A percentile compares a stretch with the other conserved stretches of the same genome.
phyloP scores from a whole-genome alignment of 2,329 filamentous ascomycete species.

The Neocucurbitaria cava region DNA sequence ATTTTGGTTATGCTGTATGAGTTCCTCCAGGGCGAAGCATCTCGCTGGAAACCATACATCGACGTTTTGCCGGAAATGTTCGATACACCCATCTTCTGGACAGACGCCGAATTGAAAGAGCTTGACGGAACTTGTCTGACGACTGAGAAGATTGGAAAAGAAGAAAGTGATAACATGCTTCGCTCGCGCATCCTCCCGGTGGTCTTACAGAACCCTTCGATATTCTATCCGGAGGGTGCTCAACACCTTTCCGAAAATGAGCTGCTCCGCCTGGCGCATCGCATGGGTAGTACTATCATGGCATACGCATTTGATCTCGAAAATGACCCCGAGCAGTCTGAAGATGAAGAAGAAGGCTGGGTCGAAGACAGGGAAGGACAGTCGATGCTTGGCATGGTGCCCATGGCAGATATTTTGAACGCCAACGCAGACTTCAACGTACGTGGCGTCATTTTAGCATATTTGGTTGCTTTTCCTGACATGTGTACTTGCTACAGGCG shows the following conservation, averaged over 20 bases:
- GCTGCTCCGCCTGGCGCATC: constrained; percentile 27
- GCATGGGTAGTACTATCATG: constrained; percentile 33
- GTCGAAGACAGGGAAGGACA: constrained; percentile 30
- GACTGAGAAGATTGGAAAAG: constrained; percentile 27
- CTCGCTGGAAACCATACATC: constrained; percentile 31
- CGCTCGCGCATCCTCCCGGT: constrained; percentile 20
- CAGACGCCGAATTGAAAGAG: constrained; percentile 24
- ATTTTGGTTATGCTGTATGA: constrained; percentile 33
- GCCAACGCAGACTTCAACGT: constrained; percentile 35
- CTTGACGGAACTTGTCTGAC: constrained; percentile 27
- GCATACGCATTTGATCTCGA: constrained; percentile 33
- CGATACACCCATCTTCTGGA: constrained; percentile 34
- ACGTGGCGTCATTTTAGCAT: not conserved
- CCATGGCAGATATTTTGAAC: constrained; percentile 34
- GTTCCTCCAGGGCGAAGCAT: constrained; percentile 24
- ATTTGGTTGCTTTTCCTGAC: not conserved
- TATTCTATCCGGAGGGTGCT: constrained; percentile 17
- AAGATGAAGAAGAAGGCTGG: constrained; percentile 34
- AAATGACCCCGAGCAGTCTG: constrained; percentile 20
- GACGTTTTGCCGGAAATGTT: constrained; percentile 26
- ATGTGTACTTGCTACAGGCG: constrained; percentile 13
- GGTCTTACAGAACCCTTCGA: constrained; percentile 9
- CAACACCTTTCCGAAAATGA: constrained; percentile 10
- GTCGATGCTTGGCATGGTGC: constrained; percentile 32
- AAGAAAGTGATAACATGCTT: constrained; percentile 27